These are phyloP conservation scores for Rhizopogon vulgaris DNA, from an alignment of 768 basidiomycete species.

Conservation along the genomic window DNA sequence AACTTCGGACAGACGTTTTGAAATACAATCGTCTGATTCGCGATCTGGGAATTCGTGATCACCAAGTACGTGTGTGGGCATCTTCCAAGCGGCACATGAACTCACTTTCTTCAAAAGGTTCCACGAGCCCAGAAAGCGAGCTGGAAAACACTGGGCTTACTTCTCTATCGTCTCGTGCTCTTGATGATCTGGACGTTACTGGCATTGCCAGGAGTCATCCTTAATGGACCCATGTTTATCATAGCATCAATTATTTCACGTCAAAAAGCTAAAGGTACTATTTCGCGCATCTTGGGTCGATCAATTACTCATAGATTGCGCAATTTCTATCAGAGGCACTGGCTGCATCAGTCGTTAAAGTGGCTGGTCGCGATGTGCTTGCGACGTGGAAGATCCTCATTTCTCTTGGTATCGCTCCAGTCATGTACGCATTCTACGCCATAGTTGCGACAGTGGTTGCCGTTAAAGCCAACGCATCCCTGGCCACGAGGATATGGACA, in stretches of 20 bases:
- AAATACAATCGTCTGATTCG: constrained; percentile 86
- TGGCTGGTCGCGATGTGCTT: constrained; percentile 93
- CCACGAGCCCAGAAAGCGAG: constrained; percentile 79
- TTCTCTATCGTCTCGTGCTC: constrained; percentile 76
- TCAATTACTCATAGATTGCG: not conserved
- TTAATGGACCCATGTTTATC: constrained; percentile 93
- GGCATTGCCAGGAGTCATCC: constrained; percentile 83
- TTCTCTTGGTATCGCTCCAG: constrained; percentile 83
- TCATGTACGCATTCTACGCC: constrained; percentile 82
- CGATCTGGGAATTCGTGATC: constrained; percentile 89
- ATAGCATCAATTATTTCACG: constrained; percentile 83
- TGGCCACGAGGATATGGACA: constrained; percentile 62
- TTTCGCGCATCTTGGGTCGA: not conserved
- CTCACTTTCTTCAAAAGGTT: constrained; percentile 42
- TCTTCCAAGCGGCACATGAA: not conserved
- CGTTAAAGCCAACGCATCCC: constrained; percentile 55
- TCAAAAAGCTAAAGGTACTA: constrained; percentile 78
- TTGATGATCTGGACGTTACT: constrained; percentile 77
- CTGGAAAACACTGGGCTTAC: constrained; percentile 81
- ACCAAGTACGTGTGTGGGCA: constrained; percentile 53
- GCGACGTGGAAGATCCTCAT: constrained; percentile 98
- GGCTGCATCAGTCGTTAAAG: constrained; percentile 91
- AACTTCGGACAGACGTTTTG: constrained; percentile 71
- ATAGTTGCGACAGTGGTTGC: constrained; percentile 70
- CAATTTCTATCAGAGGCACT: constrained; percentile 68